Conservation (phyloP, 2,329 filamentous ascomycete genomes). For the Aphanoascus verrucosus region DNA sequence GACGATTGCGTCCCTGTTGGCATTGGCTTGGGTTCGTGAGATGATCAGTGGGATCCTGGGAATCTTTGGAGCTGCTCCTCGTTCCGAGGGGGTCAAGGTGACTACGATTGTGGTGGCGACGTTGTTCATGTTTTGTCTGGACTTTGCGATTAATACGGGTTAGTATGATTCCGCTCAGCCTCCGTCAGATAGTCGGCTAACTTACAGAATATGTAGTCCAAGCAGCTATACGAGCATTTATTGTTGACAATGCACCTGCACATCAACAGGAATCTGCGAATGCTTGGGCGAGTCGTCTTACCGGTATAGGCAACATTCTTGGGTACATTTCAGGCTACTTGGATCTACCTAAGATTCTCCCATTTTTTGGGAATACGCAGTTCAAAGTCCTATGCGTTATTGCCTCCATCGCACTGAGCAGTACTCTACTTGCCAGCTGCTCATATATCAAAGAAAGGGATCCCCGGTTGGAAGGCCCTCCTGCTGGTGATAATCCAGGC, state of each 20-base stretch:
- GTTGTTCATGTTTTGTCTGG: slow-evolving; percentile 75
- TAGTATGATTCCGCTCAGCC: slow-evolving; percentile 21
- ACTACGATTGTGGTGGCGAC: slow-evolving; percentile 69
- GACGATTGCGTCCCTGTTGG: slow-evolving; percentile 57
- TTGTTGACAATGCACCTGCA: slow-evolving; percentile 81
- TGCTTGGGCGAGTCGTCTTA: slow-evolving; percentile 81
- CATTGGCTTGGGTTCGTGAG: slow-evolving; percentile 63
- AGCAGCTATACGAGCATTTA: slow-evolving; percentile 81
- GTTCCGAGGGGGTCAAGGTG: slow-evolving; percentile 53
- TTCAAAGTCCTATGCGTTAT: slow-evolving; percentile 88
- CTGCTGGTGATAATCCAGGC: slow-evolving; percentile 50
- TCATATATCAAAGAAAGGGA: slow-evolving; percentile 65
- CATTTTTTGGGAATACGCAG: slow-evolving; percentile 75
- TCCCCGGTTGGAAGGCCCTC: slow-evolving; percentile 59
- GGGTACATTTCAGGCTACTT: slow-evolving; percentile 82
- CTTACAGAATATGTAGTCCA: slow-evolving; percentile 49
- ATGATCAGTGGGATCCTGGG: slow-evolving; percentile 57
- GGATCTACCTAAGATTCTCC: slow-evolving; percentile 61
- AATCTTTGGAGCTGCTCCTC: slow-evolving; percentile 59
- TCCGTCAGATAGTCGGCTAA: slow-evolving; percentile 5
- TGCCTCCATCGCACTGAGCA: slow-evolving; percentile 60
- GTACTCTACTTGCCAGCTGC: slow-evolving; percentile 62
- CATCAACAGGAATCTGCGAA: slow-evolving; percentile 93
- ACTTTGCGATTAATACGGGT: slow-evolving; percentile 92
- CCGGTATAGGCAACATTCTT: slow-evolving; percentile 79